Evolutionary conservation across 2,329 filamentous ascomycete species (phyloP).

Genomic region (Acephala macrosclerotiorum): DNA sequence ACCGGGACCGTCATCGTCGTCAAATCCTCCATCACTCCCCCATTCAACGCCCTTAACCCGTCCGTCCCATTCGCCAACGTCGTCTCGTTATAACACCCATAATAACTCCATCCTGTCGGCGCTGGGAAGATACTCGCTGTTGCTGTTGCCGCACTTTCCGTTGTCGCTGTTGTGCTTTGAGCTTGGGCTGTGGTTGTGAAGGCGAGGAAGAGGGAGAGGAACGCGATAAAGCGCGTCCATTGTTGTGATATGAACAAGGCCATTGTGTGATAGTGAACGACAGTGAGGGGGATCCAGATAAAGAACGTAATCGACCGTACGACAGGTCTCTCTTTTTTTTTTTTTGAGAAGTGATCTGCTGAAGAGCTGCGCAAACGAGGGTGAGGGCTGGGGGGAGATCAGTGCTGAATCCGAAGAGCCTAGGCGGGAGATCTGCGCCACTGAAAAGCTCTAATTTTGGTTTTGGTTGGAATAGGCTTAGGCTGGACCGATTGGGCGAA

Average conservation of each 20-base stretch:
- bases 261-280: conserved; percentile 3
- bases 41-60: conserved; percentile 33
- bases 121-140: conserved; percentile 30
- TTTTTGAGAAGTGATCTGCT: too few species aligned
- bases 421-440: conserved; percentile 20
- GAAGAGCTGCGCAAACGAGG: background rate
- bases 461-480: background rate
- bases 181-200: background rate
- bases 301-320: background rate
- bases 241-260: background rate
- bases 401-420: conserved; percentile 4
- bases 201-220: background rate
- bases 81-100: conserved; percentile 51
- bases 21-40: conserved; percentile 27
- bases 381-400: background rate
- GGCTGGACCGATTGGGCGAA: conserved; percentile 2
- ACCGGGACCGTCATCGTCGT: conserved; percentile 37
- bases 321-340: too few species aligned
- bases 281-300: background rate
- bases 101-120: conserved; percentile 38
- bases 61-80: conserved; percentile 33
- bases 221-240: background rate
- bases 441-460: background rate
- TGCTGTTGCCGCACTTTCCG: conserved; percentile 16
- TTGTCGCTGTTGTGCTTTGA: conserved; percentile 4